phyloP scores from a whole-genome alignment of 352 stramenopile genomes.

The Globisporangium acanthophoron region DNA sequence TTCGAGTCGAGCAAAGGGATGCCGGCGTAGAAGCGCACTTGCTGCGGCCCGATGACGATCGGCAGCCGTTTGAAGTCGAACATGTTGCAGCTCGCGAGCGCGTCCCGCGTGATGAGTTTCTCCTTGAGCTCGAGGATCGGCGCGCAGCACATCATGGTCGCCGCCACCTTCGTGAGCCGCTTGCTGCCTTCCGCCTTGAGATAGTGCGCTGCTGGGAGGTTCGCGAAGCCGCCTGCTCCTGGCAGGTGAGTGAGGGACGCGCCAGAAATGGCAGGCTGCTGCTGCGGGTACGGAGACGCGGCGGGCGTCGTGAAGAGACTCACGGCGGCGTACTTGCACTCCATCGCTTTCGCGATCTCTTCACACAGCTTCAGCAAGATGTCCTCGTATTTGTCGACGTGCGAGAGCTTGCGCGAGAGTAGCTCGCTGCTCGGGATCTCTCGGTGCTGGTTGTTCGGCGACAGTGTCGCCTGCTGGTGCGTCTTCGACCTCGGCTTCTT shows the following conservation, averaged over 20 bases:
- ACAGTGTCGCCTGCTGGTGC: background rate
- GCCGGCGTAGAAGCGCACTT: slow-evolving; percentile 65
- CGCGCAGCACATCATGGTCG: slow-evolving; percentile 62
- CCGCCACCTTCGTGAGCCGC: slow-evolving; percentile 51
- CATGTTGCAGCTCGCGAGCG: slow-evolving; percentile 18
- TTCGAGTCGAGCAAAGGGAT: slow-evolving; percentile 49
- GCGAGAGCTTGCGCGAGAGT: slow-evolving; percentile 22
- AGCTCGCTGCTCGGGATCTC: slow-evolving; percentile 17
- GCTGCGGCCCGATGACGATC: slow-evolving; percentile 64
- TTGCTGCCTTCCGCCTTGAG: slow-evolving; percentile 38
- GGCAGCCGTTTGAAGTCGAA: slow-evolving; percentile 56
- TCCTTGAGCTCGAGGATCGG: slow-evolving; percentile 44
- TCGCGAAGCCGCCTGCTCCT: slow-evolving; percentile 11
- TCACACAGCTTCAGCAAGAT: slow-evolving; percentile 55
- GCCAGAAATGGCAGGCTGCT: background rate
- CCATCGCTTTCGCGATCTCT: slow-evolving; percentile 27
- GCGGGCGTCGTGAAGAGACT: slow-evolving; percentile 37
- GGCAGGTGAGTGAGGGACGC: slow-evolving; percentile 6
- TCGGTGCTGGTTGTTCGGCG: slow-evolving; percentile 25
- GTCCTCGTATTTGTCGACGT: slow-evolving; percentile 39
- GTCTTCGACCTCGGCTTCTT: background rate
- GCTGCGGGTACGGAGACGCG: background rate
- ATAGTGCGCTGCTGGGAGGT: slow-evolving; percentile 22
- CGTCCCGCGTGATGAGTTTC: slow-evolving; percentile 47
- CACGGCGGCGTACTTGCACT: slow-evolving; percentile 53